Evolutionary conservation across 305 asterid species (phyloP).

Genomic region (Striga hermonthica): DNA sequence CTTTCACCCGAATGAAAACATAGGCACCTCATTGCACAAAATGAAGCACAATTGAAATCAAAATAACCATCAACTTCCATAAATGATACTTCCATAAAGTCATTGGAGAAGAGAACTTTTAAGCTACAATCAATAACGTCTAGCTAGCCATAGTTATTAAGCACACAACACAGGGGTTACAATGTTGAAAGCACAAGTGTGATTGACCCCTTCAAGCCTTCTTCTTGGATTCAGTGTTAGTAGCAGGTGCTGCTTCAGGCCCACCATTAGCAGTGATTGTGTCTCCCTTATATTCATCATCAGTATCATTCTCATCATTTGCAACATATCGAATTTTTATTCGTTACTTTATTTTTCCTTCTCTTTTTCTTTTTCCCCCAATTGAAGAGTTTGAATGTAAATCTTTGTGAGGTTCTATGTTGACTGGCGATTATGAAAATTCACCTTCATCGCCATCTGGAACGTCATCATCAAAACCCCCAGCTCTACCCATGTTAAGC

Average conservation of each 20-base stretch:
- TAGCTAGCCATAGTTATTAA: background rate
- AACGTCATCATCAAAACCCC: slow-evolving; percentile 38
- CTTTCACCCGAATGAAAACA: too few species aligned
- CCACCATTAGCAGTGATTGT: slow-evolving; percentile 21
- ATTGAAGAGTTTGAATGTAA: background rate
- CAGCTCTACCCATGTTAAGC: slow-evolving; percentile 52
- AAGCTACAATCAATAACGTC: too few species aligned
- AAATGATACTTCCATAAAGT: too few species aligned
- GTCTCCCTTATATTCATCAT: slow-evolving; percentile 39
- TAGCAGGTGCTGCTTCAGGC: slow-evolving; percentile 24
- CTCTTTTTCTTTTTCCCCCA: too few species aligned
- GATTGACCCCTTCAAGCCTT: slow-evolving; percentile 32
- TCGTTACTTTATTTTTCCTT: too few species aligned
- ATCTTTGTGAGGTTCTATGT: too few species aligned
- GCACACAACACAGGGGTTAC: background rate
- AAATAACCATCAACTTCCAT: too few species aligned
- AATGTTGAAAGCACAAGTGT: background rate
- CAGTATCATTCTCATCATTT: slow-evolving; percentile 48
- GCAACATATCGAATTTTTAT: slow-evolving; percentile 21
- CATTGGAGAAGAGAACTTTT: too few species aligned
- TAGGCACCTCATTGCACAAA: too few species aligned
- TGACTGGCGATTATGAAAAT: background rate
- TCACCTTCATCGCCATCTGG: slow-evolving; percentile 44
- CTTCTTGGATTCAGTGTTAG: slow-evolving; percentile 24
- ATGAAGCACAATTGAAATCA: too few species aligned